These are phyloP conservation scores for Pythium myriotylum DNA, from an alignment of 352 stramenopile species.

Conservation along the genomic window DNA sequence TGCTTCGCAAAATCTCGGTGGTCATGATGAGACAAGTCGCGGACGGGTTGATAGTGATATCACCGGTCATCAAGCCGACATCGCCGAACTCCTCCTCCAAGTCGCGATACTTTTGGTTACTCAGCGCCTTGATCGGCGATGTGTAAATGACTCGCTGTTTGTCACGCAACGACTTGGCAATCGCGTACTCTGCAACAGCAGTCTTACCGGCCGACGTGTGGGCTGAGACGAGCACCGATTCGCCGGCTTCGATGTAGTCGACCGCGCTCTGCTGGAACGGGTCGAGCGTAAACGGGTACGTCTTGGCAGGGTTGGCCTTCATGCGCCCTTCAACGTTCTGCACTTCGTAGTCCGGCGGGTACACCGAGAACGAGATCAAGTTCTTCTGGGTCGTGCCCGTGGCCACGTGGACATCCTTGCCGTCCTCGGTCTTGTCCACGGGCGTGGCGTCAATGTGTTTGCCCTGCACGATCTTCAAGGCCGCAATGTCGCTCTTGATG, in stretches of 20 bases:
- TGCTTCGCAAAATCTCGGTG: slow-evolving; percentile 97
- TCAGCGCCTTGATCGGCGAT: slow-evolving; percentile 99
- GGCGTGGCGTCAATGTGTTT: slow-evolving; percentile 77
- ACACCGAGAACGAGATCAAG: slow-evolving; percentile 94
- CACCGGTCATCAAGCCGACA: slow-evolving; percentile 99
- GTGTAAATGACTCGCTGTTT: slow-evolving; percentile 98
- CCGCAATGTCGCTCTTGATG: slow-evolving; percentile 20
- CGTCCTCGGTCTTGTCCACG: slow-evolving; percentile 35
- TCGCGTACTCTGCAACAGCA: slow-evolving; percentile 98
- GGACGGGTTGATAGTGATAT: slow-evolving; percentile 99
- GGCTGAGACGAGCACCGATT: slow-evolving; percentile 98
- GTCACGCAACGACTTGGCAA: slow-evolving; percentile 95
- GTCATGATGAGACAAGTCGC: slow-evolving; percentile 98
- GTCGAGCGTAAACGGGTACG: slow-evolving; percentile 98
- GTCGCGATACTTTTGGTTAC: slow-evolving; percentile 99
- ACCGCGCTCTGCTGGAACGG: slow-evolving; percentile 98
- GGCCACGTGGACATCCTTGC: slow-evolving; percentile 73
- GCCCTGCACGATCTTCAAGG: slow-evolving; percentile 69
- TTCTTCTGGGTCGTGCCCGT: slow-evolving; percentile 96
- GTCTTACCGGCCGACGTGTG: slow-evolving; percentile 99
- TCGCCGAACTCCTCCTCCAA: slow-evolving; percentile 93
- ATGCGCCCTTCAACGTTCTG: slow-evolving; percentile 50
- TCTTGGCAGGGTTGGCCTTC: slow-evolving; percentile 92
- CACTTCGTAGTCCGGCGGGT: slow-evolving; percentile 71
- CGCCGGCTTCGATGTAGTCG: slow-evolving; percentile 95